These are phyloP conservation scores for Sporothrix brasiliensis DNA, from an alignment of 2,329 filamentous ascomycete species.

Conservation along the genomic window DNA sequence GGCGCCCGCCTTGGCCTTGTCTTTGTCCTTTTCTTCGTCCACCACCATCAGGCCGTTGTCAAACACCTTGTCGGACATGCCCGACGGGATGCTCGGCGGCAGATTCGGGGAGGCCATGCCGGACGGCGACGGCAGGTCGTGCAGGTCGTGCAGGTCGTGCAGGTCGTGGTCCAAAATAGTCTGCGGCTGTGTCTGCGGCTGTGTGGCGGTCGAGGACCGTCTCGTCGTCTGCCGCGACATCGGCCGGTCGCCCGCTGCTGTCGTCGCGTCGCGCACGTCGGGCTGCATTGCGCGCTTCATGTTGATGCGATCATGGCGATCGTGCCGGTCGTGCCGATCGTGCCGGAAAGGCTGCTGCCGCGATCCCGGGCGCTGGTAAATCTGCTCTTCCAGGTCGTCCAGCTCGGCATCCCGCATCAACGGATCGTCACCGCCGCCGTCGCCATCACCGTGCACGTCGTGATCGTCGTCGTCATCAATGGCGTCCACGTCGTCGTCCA, in stretches of 20 bases:
- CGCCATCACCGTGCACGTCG: neutral
- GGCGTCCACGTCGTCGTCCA: too few species aligned
- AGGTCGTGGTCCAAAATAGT: neutral
- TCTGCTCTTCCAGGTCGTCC: conserved; percentile 24
- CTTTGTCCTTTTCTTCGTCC: conserved; percentile 28
- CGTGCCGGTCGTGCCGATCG: neutral
- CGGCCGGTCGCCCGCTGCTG: neutral
- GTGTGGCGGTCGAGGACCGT: too few species aligned
- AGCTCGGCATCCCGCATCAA: neutral
- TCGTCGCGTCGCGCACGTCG: neutral
- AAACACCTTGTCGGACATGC: conserved; percentile 16
- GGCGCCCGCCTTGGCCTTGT: neutral
- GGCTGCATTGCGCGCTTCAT: conserved; percentile 1
- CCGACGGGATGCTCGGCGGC: conserved; percentile 26
- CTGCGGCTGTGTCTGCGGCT: neutral
- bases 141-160: too few species aligned
- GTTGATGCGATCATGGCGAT: neutral
- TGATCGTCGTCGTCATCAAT: neutral
- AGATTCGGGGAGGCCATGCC: conserved; percentile 17
- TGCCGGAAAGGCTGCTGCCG: neutral
- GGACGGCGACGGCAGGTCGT: neutral
- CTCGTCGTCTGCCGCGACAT: conserved; percentile 1
- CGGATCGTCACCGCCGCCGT: neutral
- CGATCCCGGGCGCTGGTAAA: conserved; percentile 21
- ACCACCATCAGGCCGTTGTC: conserved; percentile 33